phyloP scores from a whole-genome alignment of 1,284 basidiomycete genomes.

The Apiotrichum brassicae region DNA sequence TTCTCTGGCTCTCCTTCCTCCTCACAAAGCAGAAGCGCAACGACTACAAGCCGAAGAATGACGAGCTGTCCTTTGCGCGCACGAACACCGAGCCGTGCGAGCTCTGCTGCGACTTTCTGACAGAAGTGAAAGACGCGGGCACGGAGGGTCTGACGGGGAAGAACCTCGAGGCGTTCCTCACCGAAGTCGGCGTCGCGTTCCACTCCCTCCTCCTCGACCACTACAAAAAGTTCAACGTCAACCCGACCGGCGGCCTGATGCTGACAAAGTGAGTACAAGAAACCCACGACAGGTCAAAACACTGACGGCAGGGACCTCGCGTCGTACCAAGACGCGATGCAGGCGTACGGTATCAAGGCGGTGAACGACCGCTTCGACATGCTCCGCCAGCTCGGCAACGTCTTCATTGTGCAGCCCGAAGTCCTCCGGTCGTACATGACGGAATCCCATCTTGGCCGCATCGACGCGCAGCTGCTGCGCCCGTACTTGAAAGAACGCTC shows the following conservation, averaged over 20 bases:
- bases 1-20: conserved; percentile 57
- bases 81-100: conserved; percentile 94
- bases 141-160: conserved; percentile 75
- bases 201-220: conserved; percentile 94
- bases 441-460: conserved; percentile 82
- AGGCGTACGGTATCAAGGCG: conserved; percentile 70
- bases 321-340: conserved; percentile 87
- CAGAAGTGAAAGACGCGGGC: conserved; percentile 68
- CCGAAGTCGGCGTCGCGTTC: conserved; percentile 89
- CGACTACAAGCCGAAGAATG: conserved; percentile 94
- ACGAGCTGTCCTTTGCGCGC: conserved; percentile 86
- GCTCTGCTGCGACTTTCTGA: conserved; percentile 78
- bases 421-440: conserved; percentile 88
- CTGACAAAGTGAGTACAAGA: conserved; percentile 54
- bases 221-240: conserved; percentile 91
- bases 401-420: conserved; percentile 90
- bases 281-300: not conserved
- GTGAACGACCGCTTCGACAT: conserved; percentile 96
- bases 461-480: conserved; percentile 77
- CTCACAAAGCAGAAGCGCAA: conserved; percentile 90
- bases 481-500: conserved; percentile 87
- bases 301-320: conserved; percentile 70
- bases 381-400: conserved; percentile 92
- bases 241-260: conserved; percentile 93
- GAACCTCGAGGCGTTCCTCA: conserved; percentile 85